phyloP scores from a whole-genome alignment of 2,329 filamentous ascomycete species.

The Sporothrix schenckii region DNA sequence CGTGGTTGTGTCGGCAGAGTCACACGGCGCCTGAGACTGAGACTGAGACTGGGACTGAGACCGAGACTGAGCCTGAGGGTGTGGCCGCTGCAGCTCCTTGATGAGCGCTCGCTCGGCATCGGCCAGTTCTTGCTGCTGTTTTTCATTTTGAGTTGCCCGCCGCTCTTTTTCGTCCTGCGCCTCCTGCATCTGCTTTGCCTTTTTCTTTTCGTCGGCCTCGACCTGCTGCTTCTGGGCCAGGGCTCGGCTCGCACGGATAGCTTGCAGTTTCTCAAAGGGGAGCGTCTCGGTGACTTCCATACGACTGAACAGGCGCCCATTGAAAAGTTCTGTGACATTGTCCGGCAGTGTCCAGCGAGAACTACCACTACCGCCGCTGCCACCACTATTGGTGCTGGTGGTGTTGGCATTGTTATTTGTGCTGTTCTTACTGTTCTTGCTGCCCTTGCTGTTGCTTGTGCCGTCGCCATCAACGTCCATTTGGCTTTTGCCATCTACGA shows the following conservation, averaged over 20 bases:
- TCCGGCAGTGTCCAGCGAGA: constrained; percentile 59
- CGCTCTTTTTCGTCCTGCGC: constrained; percentile 29
- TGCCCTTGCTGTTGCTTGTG: not conserved
- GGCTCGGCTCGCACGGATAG: constrained; percentile 48
- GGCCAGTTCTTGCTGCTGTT: not conserved
- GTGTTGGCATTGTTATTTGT: not conserved
- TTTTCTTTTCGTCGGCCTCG: constrained; percentile 29
- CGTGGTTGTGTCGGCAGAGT: not conserved
- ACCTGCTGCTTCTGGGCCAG: constrained; percentile 38
- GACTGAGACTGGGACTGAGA: not conserved
- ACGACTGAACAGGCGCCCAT: constrained; percentile 56
- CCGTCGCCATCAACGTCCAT: constrained; percentile 34
- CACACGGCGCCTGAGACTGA: not conserved
- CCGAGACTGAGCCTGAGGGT: not conserved
- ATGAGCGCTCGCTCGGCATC: constrained; percentile 20
- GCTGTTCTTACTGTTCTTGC: constrained; percentile 3
- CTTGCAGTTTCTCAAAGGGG: constrained; percentile 55
- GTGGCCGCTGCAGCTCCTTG: constrained; percentile 4
- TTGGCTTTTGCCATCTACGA: constrained; percentile 22
- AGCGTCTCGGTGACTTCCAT: constrained; percentile 64
- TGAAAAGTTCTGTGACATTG: constrained; percentile 61
- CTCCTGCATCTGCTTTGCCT: constrained; percentile 26
- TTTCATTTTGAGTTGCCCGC: not conserved
- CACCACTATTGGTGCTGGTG: constrained; percentile 38
- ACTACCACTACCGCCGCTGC: constrained; percentile 38